These are phyloP conservation scores for Colletotrichum godetiae DNA, from an alignment of 2,329 filamentous ascomycete species.

Conservation along the genomic window DNA sequence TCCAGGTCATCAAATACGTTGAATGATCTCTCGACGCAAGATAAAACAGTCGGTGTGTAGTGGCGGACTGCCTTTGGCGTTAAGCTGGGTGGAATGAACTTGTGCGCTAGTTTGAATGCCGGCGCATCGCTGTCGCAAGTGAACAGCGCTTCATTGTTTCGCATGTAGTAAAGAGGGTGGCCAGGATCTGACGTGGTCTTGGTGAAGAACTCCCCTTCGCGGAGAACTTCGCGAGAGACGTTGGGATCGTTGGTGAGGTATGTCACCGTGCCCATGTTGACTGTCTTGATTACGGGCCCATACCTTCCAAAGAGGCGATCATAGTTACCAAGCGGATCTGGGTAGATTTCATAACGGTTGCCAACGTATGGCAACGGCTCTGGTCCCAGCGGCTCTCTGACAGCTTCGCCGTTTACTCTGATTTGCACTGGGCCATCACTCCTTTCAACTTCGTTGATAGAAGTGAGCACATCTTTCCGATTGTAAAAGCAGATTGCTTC, in stretches of 20 bases:
- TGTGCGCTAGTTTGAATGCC: background rate
- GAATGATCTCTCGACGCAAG: background rate
- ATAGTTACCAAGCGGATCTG: slow-evolving; percentile 20
- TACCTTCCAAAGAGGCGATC: slow-evolving; percentile 13
- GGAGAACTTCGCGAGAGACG: slow-evolving; percentile 14
- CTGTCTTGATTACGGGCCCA: slow-evolving; percentile 14
- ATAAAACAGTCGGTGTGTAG: background rate
- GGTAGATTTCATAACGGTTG: slow-evolving; percentile 23
- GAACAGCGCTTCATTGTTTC: slow-evolving; percentile 10
- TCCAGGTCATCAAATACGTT: slow-evolving; percentile 11
- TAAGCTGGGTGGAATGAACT: slow-evolving; percentile 18
- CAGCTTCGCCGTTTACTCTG: slow-evolving; percentile 15
- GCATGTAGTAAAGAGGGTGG: slow-evolving; percentile 23
- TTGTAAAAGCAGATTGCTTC: slow-evolving; percentile 17
- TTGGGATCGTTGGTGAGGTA: slow-evolving; percentile 24
- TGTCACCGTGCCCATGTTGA: slow-evolving; percentile 13
- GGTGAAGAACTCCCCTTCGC: slow-evolving; percentile 18
- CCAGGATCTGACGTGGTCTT: slow-evolving; percentile 16
- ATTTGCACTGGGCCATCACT: slow-evolving; percentile 13
- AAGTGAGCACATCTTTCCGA: slow-evolving; percentile 1
- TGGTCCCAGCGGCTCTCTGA: slow-evolving; percentile 1
- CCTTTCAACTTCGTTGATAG: slow-evolving; percentile 8
- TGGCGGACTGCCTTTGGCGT: slow-evolving; percentile 15
- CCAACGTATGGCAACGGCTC: slow-evolving; percentile 8
- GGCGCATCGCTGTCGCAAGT: slow-evolving; percentile 11